Evolutionary conservation across 176 grass and related monocot species (phyloP).

Genomic region (Musa acuminata): DNA sequence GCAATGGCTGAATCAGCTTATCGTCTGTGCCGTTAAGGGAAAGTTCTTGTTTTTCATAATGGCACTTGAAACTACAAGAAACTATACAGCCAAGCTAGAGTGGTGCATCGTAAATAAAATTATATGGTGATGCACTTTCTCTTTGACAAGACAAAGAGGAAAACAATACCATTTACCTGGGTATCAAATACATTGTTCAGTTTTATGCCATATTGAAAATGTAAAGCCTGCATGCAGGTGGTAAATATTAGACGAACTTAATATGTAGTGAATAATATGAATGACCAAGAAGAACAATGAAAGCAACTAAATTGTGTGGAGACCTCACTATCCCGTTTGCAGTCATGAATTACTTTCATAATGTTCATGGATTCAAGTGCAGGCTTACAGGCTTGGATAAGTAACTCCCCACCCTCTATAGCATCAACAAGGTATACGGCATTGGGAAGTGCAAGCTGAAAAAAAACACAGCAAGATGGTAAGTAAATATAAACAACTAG

Average conservation of each 20-base stretch:
- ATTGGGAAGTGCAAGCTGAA: slow-evolving; percentile 79
- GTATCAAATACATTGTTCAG: slow-evolving; percentile 93
- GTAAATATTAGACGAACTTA: not conserved
- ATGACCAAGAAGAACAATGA: not conserved
- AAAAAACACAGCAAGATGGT: slow-evolving; percentile 9
- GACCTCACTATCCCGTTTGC: slow-evolving; percentile 97
- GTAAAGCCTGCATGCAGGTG: slow-evolving; percentile 63
- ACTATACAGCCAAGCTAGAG: not conserved
- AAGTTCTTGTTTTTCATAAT: not conserved
- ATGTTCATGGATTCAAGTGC: slow-evolving; percentile 74
- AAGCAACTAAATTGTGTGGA: slow-evolving; percentile 11
- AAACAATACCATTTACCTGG: slow-evolving; percentile 43
- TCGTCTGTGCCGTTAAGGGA: not conserved
- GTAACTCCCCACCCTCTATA: slow-evolving; percentile 53
- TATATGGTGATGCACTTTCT: not conserved
- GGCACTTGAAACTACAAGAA: not conserved
- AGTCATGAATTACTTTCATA: slow-evolving; percentile 94
- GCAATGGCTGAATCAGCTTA: slow-evolving; percentile 1
- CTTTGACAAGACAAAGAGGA: not conserved
- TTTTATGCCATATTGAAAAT: slow-evolving; percentile 97
- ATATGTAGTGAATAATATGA: not conserved
- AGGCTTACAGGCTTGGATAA: slow-evolving; percentile 88
- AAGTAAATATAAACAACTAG: not conserved
- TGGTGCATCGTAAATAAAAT: not conserved
- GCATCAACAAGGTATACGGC: slow-evolving; percentile 91